Base-by-base conservation (phyloP, 352 stramenopile species). In the Phytophthora pinifolia region DNA sequence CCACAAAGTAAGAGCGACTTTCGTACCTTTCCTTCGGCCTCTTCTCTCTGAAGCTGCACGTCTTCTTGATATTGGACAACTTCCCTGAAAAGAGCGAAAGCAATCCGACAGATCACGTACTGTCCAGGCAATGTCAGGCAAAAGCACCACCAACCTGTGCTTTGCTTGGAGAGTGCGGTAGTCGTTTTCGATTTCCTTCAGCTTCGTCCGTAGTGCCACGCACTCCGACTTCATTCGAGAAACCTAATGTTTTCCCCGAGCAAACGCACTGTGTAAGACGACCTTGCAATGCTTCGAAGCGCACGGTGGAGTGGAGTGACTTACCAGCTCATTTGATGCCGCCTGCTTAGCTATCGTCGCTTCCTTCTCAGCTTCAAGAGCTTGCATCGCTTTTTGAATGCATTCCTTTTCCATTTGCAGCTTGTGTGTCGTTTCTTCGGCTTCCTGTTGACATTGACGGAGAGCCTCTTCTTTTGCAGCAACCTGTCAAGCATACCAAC, bases 131-230 rank as follows among this genome's bases (percentile, higher is more conserved):
- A 27, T 27, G 22, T 27, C 7, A 15, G 27, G 22, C 20, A 42
- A 20, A 35, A 41, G 32, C 12, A 37, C 9, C 13, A 25, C 44
- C 38, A 56, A 89, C 83, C 83, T 64, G 43, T 89, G 76, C 33
- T 90, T 91, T 3, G 59, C 59, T 56, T 92, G 80, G n/a, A 92
- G 72, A 10, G 74, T 64, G 14, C 72, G 77, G 46, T 91, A 89
- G 51, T 92, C 80, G 33, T 76, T 84, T 46, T 92, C 83, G 2
- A 86, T 61, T 64, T 92, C 83, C 46, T 92, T 92, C 5, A 88
- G 55, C 59, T 92, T 89, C 3, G 70, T 70, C 6, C 83, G 83
- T 44, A 88, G 54, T 43, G 66, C 64, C 27, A 89, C 38, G 45
- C 72, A 86, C 50, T 92, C 81, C 13, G 73, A 65, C 56, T 92